phyloP scores from a whole-genome alignment of 1,139 yeast genomes.

The Blastobotrys elegans region DNA sequence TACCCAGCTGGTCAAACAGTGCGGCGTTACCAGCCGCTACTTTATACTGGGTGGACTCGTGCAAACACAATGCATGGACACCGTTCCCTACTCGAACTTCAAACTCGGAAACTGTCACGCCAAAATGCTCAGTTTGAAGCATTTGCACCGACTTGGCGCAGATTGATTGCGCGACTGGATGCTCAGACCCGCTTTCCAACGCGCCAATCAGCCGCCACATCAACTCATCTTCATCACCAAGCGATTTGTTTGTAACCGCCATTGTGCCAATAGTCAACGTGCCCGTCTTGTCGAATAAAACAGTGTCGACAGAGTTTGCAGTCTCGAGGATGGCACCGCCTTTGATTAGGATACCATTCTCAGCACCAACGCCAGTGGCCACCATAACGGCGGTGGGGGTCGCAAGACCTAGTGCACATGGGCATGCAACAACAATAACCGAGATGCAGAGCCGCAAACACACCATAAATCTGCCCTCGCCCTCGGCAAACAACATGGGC shows the following conservation, averaged over 20 bases:
- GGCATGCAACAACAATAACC: slow-evolving; percentile 95
- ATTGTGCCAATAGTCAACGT: slow-evolving; percentile 85
- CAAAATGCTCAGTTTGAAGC: slow-evolving; percentile 9
- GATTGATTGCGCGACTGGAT: slow-evolving; percentile 80
- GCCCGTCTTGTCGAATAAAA: slow-evolving; percentile 93
- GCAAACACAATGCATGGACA: slow-evolving; percentile 40
- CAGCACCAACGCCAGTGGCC: slow-evolving; percentile 95
- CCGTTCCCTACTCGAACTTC: slow-evolving; percentile 69
- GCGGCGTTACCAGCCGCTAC: slow-evolving; percentile 57
- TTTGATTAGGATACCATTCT: slow-evolving; percentile 82
- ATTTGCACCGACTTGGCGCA: slow-evolving; percentile 32
- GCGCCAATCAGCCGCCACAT: slow-evolving; percentile 62
- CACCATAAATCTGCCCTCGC: slow-evolving; percentile 59
- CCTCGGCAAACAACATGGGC: slow-evolving; percentile 57
- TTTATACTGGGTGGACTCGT: slow-evolving; percentile 20
- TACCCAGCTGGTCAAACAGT: slow-evolving; percentile 37
- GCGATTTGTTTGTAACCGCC: slow-evolving; percentile 43
- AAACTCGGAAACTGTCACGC: slow-evolving; percentile 28
- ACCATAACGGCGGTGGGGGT: slow-evolving; percentile 99
- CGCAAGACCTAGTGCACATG: slow-evolving; percentile 94
- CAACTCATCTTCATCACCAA: slow-evolving; percentile 22
- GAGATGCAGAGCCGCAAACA: slow-evolving; percentile 83
- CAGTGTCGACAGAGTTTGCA: slow-evolving; percentile 58
- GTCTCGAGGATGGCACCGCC: slow-evolving; percentile 88
- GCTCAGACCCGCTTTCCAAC: slow-evolving; percentile 72